A percentile compares a stretch with the other conserved stretches of the same genome.
Conservation (phyloP, 306 rosid species). For the Cotoneaster glaucophyllus region DNA sequence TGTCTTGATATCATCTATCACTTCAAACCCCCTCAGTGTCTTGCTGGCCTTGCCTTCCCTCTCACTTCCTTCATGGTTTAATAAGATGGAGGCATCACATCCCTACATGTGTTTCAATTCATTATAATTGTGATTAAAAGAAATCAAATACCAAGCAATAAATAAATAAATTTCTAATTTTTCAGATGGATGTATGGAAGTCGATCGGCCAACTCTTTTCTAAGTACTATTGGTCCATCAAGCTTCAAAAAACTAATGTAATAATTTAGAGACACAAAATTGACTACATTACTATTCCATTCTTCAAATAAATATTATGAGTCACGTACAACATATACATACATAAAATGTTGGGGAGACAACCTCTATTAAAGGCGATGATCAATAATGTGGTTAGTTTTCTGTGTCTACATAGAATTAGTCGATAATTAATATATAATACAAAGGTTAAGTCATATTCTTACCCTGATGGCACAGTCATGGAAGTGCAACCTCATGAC, state of each 20-base stretch:
- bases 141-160: neutral
- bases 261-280: neutral
- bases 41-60: conserved; percentile 55
- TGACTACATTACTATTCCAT: neutral
- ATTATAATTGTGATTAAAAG: neutral
- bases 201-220: neutral
- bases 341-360: neutral
- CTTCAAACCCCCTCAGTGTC: conserved; percentile 72
- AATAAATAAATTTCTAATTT: neutral
- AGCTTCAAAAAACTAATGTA: neutral
- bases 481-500: conserved; percentile 81
- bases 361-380: no score
- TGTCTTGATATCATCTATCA: conserved; percentile 69
- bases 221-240: neutral
- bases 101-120: conserved; percentile 38
- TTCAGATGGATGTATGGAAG: neutral
- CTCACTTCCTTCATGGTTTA: conserved; percentile 73
- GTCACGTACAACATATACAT: neutral
- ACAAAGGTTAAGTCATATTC: neutral
- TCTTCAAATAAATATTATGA: neutral
- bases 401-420: neutral
- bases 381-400: no score
- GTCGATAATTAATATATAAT: neutral
- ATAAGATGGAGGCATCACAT: conserved; percentile 69
- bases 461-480: conserved; percentile 71